Evolutionary conservation across 768 basidiomycete genomes (phyloP), one percentile per base, ranked within the genome.

Genomic region (Suillus variegatus): DNA sequence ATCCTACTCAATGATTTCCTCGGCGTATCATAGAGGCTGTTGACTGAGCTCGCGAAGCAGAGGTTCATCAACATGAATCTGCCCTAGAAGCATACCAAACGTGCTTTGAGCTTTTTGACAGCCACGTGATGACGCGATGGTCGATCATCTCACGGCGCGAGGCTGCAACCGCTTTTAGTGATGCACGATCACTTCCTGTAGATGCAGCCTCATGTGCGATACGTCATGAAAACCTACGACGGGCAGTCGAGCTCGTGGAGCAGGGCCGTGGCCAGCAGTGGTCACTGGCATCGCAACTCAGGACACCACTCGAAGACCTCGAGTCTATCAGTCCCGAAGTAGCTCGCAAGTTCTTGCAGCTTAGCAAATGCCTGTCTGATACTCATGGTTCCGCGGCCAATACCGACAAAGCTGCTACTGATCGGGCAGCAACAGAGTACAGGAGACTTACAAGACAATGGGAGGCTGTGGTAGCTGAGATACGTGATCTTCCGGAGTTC

Each of bases 201-300:
- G 47, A 66, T 46, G 61, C 65, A 25, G 65, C 61, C 2, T 66
- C 65, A 18, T 66, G 61, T 63, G 75, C 72, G 25, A 63, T 71
- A 56, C 43, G 14, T 22, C 18, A 46, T 43, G 41, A 43, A 10
- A 56, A 67, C 25, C 38, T 32, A 28, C 55, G 67, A 43, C 61
- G 47, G 28, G 73, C 75, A 16, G 28, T 75, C 4, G 71, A 74
- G 64, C 73, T 74, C 67, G 54, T 73, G 44, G 75, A 77, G 72
- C 46, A 47, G n/a, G 46, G 46, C 2, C 46, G n/a, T 47, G 46
- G 71, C 10, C 63, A 75, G 16, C 69, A 74, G 1, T 77, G 76
- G 75, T 68, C 67, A n/a, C 72, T 76, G 58, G 43, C 75, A 3
- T 61, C 69, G 16, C 67, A 70, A 18, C 70, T 74, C 6, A 70